Evolutionary conservation across 192 early-diverging fungal species (phyloP).

Genomic region (Coemansia sp.): DNA sequence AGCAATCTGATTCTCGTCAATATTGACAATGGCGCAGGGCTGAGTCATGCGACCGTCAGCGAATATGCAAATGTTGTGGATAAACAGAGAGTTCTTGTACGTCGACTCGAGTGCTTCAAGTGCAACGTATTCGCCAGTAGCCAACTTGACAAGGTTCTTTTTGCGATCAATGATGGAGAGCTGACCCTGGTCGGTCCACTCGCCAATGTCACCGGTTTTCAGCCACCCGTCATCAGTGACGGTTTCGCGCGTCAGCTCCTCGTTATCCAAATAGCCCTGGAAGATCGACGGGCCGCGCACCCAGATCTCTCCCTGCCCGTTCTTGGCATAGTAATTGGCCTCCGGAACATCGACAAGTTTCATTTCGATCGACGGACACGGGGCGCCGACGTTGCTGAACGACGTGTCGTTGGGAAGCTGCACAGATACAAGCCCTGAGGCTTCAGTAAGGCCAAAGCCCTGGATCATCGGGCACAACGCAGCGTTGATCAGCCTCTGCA

Average conservation of each 20-base stretch:
- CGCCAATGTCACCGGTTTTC: slow-evolving; percentile 89
- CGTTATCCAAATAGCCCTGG: slow-evolving; percentile 81
- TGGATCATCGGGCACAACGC: slow-evolving; percentile 78
- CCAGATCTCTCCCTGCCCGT: slow-evolving; percentile 82
- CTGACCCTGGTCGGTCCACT: slow-evolving; percentile 80
- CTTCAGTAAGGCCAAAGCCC: slow-evolving; percentile 88
- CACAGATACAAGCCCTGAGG: slow-evolving; percentile 69
- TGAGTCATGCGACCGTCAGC: slow-evolving; percentile 71
- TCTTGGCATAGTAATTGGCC: slow-evolving; percentile 66
- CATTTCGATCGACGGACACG: slow-evolving; percentile 74
- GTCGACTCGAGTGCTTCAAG: slow-evolving; percentile 91
- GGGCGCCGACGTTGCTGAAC: slow-evolving; percentile 72
- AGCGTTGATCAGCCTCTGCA: slow-evolving; percentile 81
- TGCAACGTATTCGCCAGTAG: slow-evolving; percentile 91
- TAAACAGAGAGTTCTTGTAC: slow-evolving; percentile 79
- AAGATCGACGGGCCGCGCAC: slow-evolving; percentile 80
- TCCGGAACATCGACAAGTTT: slow-evolving; percentile 81
- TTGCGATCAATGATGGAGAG: slow-evolving; percentile 90
- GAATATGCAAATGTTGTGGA: slow-evolving; percentile 79
- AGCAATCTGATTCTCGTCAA: slow-evolving; percentile 57
- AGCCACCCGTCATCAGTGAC: slow-evolving; percentile 86
- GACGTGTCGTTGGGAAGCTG: slow-evolving; percentile 61
- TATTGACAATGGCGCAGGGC: slow-evolving; percentile 75
- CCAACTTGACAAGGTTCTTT: slow-evolving; percentile 94
- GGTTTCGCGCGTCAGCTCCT: slow-evolving; percentile 69